Base-by-base conservation (phyloP, 768 basidiomycete genomes). In the Boletus sp. region DNA sequence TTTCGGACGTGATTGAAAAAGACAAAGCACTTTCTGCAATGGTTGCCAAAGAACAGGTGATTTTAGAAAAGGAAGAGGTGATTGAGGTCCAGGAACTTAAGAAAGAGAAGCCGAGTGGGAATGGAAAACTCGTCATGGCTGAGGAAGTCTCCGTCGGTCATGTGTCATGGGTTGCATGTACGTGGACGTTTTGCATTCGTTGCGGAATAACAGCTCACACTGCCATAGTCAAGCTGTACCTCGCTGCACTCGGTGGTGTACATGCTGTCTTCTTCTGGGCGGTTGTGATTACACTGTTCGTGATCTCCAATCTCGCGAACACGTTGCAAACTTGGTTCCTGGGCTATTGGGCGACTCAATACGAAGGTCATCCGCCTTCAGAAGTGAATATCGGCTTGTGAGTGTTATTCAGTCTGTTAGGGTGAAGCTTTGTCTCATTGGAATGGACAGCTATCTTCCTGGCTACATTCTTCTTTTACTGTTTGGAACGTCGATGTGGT, bases 321-420 rank as follows among this genome's bases (percentile, higher is more conserved):
- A 39, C 36, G 7, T 30, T 39, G 18, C 53, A 54, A 30, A 54
- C 47, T 5, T 50, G 53, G 53, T 54, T 54, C 36, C 53, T 54
- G 3, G 53, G 53, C 4, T 11, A 54, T 20, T 54, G 53, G 53
- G 53, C 53, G 5, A 50, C 52, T 30, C 52, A 50, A 29, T 54
- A 54, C 14, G 47, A 54, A 50, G 47, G 32, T 32, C 53, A 54
- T 4, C 18, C 47, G 6, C 36, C 47, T 1, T 51, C 53, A 9
- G 47, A 54, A 32, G 48, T 54, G 7, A 54, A 51, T 6, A 8
- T 20, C 17, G 18, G 35, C 9, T 51, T 51, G 47, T 54, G 36
- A 39, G 53, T 11, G 14, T 39, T 18, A 2, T 33, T n/a, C 32
- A 15, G 20, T 4, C 3, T 1, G 4, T 35, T 49, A 11, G 7